Evolutionary conservation across 2,329 filamentous ascomycete genomes (phyloP).

Genomic region (Aspergillus udagawae): DNA sequence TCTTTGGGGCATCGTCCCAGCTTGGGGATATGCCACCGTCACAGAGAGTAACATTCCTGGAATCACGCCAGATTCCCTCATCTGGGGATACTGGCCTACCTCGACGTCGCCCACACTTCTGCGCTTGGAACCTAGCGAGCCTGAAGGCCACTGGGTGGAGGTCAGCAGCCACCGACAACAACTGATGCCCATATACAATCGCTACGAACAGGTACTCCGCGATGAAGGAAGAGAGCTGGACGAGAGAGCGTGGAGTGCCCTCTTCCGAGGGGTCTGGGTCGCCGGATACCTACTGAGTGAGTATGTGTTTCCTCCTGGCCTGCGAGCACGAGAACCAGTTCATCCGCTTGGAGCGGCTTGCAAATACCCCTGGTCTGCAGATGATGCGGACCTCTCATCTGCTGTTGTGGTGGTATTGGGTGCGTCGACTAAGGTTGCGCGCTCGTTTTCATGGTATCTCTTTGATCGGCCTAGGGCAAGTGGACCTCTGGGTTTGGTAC

Average conservation of each 20-base stretch:
- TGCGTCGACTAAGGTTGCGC: constrained; percentile 25
- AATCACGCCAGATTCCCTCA: constrained; percentile 28
- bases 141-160: constrained; percentile 33
- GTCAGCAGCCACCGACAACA: constrained; percentile 32
- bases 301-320: constrained; percentile 25
- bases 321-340: background rate
- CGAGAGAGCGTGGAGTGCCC: constrained; percentile 16
- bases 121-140: constrained; percentile 26
- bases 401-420: constrained; percentile 31
- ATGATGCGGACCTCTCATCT: constrained; percentile 30
- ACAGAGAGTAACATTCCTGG: constrained; percentile 36
- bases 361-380: constrained; percentile 22
- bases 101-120: constrained; percentile 30
- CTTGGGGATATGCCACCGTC: constrained; percentile 47
- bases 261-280: constrained; percentile 23
- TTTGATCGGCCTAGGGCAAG: background rate
- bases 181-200: constrained; percentile 45
- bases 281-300: constrained; percentile 29
- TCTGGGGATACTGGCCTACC: constrained; percentile 46
- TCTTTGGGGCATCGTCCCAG: constrained; percentile 44
- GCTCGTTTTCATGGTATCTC: constrained; percentile 13
- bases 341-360: constrained; percentile 12
- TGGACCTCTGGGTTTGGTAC: constrained; percentile 7
- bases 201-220: constrained; percentile 25
- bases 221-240: background rate